Percentiles rank a stretch among this genome's conserved stretches.
Evolutionary conservation across 2,329 filamentous ascomycete species (phyloP).

Genomic region (Monilinia vaccinii-corymbosi): DNA sequence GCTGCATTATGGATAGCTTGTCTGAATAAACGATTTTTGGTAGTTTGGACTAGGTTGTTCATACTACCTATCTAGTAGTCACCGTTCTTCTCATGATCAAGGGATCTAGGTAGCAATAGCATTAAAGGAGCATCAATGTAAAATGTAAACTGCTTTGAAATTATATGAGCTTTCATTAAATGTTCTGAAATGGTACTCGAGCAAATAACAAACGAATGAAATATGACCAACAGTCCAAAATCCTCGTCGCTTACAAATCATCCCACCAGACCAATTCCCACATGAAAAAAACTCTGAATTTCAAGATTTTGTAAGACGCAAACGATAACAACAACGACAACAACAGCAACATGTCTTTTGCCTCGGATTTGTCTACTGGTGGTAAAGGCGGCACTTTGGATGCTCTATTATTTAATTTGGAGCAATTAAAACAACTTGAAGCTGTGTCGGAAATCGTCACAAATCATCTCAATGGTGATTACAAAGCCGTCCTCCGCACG

Average conservation of each 20-base stretch:
- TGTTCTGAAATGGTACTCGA: neutral
- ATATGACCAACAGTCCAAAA: neutral
- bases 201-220: too few relatives aligned
- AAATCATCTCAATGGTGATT: slow-evolving; percentile 26
- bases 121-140: neutral
- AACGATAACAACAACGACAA: slow-evolving; percentile 2
- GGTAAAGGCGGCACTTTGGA: slow-evolving; percentile 17
- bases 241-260: slow-evolving; percentile 10
- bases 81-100: neutral
- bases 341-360: neutral
- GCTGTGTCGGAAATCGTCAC: slow-evolving; percentile 22
- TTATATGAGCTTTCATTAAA: neutral
- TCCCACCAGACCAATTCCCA: slow-evolving; percentile 14
- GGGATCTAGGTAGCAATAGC: neutral
- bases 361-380: neutral
- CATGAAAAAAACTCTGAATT: slow-evolving; percentile 4
- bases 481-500: slow-evolving; percentile 23
- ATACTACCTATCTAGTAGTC: neutral
- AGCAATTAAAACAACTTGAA: slow-evolving; percentile 19
- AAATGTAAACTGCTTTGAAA: neutral
- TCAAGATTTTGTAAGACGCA: neutral
- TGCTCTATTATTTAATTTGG: slow-evolving; percentile 23
- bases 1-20: slow-evolving; percentile 16
- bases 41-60: neutral
- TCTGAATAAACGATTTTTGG: slow-evolving; percentile 15